Percentiles rank a stretch among this genome's conserved stretches.
Conservation (phyloP, 345 rosid genomes). For the Cochlearia excelsa region DNA sequence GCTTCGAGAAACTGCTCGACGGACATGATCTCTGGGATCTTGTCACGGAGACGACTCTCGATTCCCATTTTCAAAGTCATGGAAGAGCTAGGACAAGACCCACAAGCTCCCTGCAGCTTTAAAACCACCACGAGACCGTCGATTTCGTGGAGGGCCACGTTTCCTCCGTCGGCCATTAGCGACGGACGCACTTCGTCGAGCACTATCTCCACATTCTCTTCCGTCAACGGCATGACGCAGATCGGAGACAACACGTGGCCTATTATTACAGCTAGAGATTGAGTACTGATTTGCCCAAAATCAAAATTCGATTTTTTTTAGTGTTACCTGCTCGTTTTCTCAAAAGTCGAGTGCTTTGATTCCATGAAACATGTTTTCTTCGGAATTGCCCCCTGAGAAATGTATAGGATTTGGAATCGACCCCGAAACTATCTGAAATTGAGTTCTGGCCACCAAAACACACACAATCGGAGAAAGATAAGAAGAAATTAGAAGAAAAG, state of each 20-base stretch:
- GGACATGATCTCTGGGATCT: constrained; percentile 81
- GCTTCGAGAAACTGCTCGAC: constrained; percentile 87
- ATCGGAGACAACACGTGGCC: constrained; percentile 57
- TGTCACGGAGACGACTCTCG: constrained; percentile 79
- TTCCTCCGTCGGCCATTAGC: constrained; percentile 95
- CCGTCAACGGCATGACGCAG: constrained; percentile 73
- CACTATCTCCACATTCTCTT: constrained; percentile 88
- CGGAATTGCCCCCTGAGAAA: constrained; percentile 49
- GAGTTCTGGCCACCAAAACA: constrained; percentile 38
- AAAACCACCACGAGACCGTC: constrained; percentile 90
- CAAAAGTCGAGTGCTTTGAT: constrained; percentile 26
- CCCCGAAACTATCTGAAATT: constrained; percentile 40
- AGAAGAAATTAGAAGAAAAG: neutral
- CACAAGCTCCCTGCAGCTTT: constrained; percentile 94
- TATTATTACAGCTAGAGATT: constrained; percentile 11
- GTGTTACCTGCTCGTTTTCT: constrained; percentile 43
- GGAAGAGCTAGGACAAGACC: constrained; percentile 94
- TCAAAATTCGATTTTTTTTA: neutral
- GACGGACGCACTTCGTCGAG: constrained; percentile 81
- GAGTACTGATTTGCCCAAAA: neutral
- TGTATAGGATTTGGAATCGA: constrained; percentile 44
- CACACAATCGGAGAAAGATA: neutral
- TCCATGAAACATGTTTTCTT: constrained; percentile 26
- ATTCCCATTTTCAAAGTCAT: constrained; percentile 97
- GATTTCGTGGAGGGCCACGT: constrained; percentile 89